A percentile compares a stretch with the other conserved stretches of the same genome.
phyloP scores from a whole-genome alignment of 495 filamentous ascomycete species.

The Penicillium pancosmium region DNA sequence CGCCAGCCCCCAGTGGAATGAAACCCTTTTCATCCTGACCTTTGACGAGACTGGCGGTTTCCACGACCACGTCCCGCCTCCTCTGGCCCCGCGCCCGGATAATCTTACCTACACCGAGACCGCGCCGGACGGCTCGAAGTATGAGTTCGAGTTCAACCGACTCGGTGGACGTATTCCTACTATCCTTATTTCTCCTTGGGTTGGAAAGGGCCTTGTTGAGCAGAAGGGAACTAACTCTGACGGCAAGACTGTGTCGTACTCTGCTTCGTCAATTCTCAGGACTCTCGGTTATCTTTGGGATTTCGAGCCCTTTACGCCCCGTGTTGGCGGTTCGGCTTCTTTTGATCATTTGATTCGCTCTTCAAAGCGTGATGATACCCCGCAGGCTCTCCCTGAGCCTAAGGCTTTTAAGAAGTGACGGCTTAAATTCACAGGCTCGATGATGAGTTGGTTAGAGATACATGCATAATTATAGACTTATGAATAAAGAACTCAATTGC shows the following conservation, averaged over 20 bases:
- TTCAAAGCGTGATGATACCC: constrained; percentile 25
- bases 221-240: constrained; percentile 42
- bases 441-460: background rate
- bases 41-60: constrained; percentile 56
- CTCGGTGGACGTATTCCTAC: constrained; percentile 54
- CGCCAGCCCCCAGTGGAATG: constrained; percentile 46
- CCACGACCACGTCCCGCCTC: constrained; percentile 53
- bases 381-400: constrained; percentile 23
- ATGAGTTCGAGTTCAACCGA: constrained; percentile 50
- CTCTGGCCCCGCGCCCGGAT: constrained; percentile 42
- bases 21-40: constrained; percentile 51
- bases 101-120: constrained; percentile 47
- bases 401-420: constrained; percentile 14
- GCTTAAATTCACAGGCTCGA: background rate
- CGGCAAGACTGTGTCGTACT: constrained; percentile 39
- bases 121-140: constrained; percentile 40
- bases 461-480: background rate
- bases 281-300: constrained; percentile 51
- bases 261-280: constrained; percentile 41
- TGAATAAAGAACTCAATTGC: background rate
- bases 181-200: constrained; percentile 53
- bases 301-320: constrained; percentile 45
- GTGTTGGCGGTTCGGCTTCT: constrained; percentile 40
- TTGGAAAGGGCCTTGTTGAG: constrained; percentile 47
- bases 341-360: constrained; percentile 45